A percentile compares a stretch with the other conserved stretches of the same genome.
These are phyloP conservation scores for Salix koriyanagi DNA, from an alignment of 345 rosid genomes.

Conservation along the genomic window DNA sequence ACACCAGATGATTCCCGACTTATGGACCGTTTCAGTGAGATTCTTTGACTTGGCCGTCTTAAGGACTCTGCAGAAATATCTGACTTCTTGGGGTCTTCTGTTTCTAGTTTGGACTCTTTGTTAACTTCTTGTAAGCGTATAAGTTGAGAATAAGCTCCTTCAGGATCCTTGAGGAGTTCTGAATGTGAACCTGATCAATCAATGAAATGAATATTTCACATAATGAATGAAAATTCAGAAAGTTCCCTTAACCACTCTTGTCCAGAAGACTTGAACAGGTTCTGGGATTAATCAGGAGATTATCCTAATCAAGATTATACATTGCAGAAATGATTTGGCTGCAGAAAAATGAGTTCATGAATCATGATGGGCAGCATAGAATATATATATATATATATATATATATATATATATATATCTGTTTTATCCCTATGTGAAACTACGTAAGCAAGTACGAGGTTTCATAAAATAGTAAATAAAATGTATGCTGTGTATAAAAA, in stretches of 20 bases:
- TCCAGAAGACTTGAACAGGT: background rate
- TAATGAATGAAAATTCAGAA: background rate
- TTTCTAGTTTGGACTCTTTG: slow-evolving; percentile 32
- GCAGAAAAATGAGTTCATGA: background rate
- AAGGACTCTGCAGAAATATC: slow-evolving; percentile 8
- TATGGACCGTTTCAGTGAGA: slow-evolving; percentile 41
- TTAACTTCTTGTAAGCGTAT: slow-evolving; percentile 66
- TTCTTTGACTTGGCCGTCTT: slow-evolving; percentile 35
- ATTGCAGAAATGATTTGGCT: background rate
- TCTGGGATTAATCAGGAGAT: background rate
- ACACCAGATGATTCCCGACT: slow-evolving; percentile 57
- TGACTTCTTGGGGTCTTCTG: slow-evolving; percentile 29
- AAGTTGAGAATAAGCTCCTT: slow-evolving; percentile 87
- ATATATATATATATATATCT: too few species aligned
- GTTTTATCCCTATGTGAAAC: background rate
- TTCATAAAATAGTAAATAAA: background rate
- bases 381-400: too few species aligned
- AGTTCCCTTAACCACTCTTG: background rate
- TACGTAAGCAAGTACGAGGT: background rate
- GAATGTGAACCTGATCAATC: slow-evolving; percentile 41
- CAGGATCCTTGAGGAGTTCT: slow-evolving; percentile 57
- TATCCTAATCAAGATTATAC: background rate
- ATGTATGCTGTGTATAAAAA: background rate
- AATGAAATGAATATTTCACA: background rate
- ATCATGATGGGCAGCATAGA: background rate